Base-by-base conservation (phyloP, 345 rosid genomes). In the Eucalyptus curtisii region DNA sequence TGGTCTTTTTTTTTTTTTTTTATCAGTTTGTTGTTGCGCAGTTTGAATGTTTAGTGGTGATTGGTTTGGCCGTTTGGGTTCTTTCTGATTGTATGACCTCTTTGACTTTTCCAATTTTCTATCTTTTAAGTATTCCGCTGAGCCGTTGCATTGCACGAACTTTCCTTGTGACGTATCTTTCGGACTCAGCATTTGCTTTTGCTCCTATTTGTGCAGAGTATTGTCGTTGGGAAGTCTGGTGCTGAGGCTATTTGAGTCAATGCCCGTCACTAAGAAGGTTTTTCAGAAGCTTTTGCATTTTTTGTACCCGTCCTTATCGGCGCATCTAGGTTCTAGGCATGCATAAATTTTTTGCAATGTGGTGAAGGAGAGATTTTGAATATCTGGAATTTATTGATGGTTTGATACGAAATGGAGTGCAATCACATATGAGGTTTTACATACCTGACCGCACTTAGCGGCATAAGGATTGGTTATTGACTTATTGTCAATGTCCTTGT, bases 241-340 rank as follows among this genome's bases (percentile, higher is more conserved):
- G 85, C 68, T 84, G 84, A 81, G 84, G 89, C 85, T 33, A 37
- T 53, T 87, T 86, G 80, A 86, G 53, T 52, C 89, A 84, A 91
- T 91, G 93, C 93, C 91, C 24, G 76, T 87, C 53, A 33, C 86
- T 19, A 90, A 90, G 90, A 90, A 90, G 93, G 93, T 88, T 42
- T 49, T 87, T 37, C 64, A 50, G 53, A 42, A 79, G 40, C 49
- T 87, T 47, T 53, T 59, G 49, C 79, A 8, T 80, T n/a, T 82
- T 30, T 24, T 47, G 50, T 44, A 40, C 89, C 12, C 40, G 4
- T 59, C 33, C 45, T 50, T 25, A 14, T 85, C 6, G 19, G 22
- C 6, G 5, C 40, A 27, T 79, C 17, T 19, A 87, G 24, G 49
- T 42, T 53, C 50, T 42, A 79, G 49, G 61, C n/a, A 33, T n/a